phyloP scores from a whole-genome alignment of 305 asterid genomes.

The Solanum hybrid region DNA sequence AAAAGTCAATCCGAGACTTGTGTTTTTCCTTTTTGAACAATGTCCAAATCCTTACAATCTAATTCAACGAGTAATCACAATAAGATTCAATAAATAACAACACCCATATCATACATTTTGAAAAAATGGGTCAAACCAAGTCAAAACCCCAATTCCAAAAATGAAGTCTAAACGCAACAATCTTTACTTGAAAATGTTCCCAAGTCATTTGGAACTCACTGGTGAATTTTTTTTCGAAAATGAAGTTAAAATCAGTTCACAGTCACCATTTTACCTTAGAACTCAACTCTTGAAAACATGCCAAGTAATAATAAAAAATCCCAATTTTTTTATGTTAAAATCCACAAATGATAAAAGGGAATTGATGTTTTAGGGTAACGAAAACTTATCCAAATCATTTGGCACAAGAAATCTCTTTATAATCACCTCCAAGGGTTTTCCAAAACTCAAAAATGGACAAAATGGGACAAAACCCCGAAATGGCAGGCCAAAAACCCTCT shows the following conservation, averaged over 20 bases:
- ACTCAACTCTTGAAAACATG: neutral
- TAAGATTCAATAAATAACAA: too few relatives aligned
- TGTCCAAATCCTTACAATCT: neutral
- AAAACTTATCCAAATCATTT: neutral
- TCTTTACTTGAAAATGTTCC: neutral
- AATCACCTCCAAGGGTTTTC: neutral
- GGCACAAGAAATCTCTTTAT: neutral
- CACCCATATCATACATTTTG: neutral
- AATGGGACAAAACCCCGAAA: neutral
- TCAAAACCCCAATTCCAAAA: neutral
- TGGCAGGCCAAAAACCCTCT: neutral
- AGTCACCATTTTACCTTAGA: neutral
- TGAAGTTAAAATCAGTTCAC: neutral
- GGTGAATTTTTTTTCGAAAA: neutral
- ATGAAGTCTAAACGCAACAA: too few relatives aligned
- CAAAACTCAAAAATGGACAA: neutral
- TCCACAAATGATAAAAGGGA: neutral
- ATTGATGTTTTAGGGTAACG: neutral
- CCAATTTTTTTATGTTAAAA: neutral
- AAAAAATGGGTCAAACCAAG: neutral
- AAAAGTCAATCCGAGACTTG: neutral
- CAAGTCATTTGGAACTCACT: neutral
- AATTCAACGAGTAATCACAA: neutral
- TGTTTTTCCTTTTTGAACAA: neutral
- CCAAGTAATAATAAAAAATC: neutral